Percentiles rank a stretch among this genome's conserved stretches.
Conservation (phyloP, 345 rosid species). For the Reutealis trisperma region DNA sequence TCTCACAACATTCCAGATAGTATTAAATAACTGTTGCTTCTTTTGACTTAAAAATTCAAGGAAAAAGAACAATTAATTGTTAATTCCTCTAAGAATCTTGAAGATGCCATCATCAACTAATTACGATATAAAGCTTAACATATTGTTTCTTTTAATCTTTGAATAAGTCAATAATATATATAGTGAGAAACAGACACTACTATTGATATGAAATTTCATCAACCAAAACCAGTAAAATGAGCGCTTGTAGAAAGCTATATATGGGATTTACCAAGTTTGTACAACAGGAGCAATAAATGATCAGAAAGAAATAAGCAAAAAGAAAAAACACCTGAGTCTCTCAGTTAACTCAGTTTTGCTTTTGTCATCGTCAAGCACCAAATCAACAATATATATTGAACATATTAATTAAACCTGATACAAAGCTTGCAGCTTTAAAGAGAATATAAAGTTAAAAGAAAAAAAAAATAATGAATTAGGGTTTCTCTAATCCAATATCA, state of each 20-base stretch:
- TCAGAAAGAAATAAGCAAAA: not conserved
- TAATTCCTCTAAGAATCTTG: not conserved
- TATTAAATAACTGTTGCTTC: not conserved
- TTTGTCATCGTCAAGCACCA: not conserved
- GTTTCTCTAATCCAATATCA: conserved; percentile 4
- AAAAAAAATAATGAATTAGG: conserved; percentile 5
- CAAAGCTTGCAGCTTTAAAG: not conserved
- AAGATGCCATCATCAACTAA: too few relatives aligned
- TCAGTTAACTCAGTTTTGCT: not conserved
- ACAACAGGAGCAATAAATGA: conserved; percentile 2
- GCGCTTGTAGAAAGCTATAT: not conserved
- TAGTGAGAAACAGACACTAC: too few relatives aligned
- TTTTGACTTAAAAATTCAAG: not conserved
- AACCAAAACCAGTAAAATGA: not conserved
- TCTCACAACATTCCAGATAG: not conserved
- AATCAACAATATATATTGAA: not conserved
- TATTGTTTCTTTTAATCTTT: not conserved
- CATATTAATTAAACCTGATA: too few relatives aligned
- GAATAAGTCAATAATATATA: not conserved
- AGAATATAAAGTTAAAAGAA: not conserved
- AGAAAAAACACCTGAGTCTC: not conserved
- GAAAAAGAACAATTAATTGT: not conserved
- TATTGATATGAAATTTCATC: not conserved
- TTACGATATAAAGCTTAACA: too few relatives aligned
- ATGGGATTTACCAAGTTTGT: not conserved